Evolutionary conservation across 2,329 filamentous ascomycete genomes (phyloP), one percentile per base, ranked within the genome.

Genomic region (Aspergillaceae sp.): DNA sequence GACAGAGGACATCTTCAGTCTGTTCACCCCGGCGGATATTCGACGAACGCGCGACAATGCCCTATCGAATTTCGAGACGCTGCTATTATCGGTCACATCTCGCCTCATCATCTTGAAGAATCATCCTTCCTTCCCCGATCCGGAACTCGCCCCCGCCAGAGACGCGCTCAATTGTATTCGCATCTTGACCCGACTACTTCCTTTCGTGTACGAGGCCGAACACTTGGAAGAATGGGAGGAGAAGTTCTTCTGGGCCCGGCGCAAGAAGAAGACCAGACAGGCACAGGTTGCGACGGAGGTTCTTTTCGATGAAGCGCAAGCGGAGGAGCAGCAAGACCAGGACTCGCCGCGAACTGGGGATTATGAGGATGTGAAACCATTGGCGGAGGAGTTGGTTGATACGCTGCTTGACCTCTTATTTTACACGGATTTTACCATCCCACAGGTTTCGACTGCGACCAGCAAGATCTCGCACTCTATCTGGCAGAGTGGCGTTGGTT

Each of bases 401-500:
- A 89, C 88, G 0, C 74, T 97, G 44, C 71, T 92, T 48, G 90
- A 96, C 61, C 72, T 97, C 44, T 76, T 97, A 37, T 98, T 98
- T 77, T 95, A 87, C 64, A 83, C 86, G 6, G 87, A 89, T 46
- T 85, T 98, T 59, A 95, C 91, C 0, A 77, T 96, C 10, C 87
- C 91, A 7, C 79, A 76, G 48, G 78, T 86, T 37, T 76, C 81
- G 9, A 76, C 82, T 47, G 80, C 80, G 45, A 88, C 85, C 60
- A 78, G 79, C 51, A 94, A 92, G 64, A 86, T 96, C 46, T 86
- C 84, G 5, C 95, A 92, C 68, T 85, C 88, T 45, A 97, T 98
- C 63, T 98, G 92, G 92, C 89, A 96, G 70, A 97, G 87, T 61
- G 92, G 92, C 41, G 91, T 98, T 29, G 92, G 92, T 9, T 97